Evolutionary conservation across 257 asterid genomes (phyloP), one percentile per base, ranked within the genome.

Genomic region (Anisodus tanguticus): DNA sequence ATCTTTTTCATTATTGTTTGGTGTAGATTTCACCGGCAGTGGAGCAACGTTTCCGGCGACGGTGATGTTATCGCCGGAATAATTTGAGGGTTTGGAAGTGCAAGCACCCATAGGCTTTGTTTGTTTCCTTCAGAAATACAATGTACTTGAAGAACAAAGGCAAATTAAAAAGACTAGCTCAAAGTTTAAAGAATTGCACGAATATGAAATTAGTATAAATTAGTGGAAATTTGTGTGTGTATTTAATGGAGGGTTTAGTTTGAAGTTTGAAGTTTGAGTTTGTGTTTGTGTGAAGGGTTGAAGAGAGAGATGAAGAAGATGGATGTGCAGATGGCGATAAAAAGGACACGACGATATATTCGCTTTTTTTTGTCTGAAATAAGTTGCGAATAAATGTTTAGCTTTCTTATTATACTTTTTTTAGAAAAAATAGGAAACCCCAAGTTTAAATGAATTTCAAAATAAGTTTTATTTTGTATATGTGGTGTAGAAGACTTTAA

Each of bases 81-180:
- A 89, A 19, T 87, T 83, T 17, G 85, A 87, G 89, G 92, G 93
- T 84, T 86, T 94, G 12, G 97, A 94, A 85, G 93, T 86, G 77
- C 98, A 94, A 63, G 70, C 82, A 66, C 98, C 98, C 98, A 94
- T 94, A 74, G 80, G 6, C 17, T n/a, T 13, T 43, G 45, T 37
- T 64, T 79, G 9, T 54, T 74, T 17, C 16, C 82, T 78, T 62
- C 82, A 54, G 57, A 63, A 68, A 26, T 54, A 67, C 74, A 66
- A 59, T 43, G 43, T 47, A 58, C 9, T 74, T 16, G 70, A 83
- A 83, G 39, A 58, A 53, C n/a, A 57, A 72, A 60, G 26, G 7
- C 39, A 47, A 43, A 41, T 41, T 41, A 15, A 82, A 49, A 79
- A 71, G 15, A 64, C 62, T 57, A 76, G 68, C 69, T 87, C 57